Evolutionary conservation across 1,284 basidiomycete genomes (phyloP).

Genomic region (Melampsora larici-populina): DNA sequence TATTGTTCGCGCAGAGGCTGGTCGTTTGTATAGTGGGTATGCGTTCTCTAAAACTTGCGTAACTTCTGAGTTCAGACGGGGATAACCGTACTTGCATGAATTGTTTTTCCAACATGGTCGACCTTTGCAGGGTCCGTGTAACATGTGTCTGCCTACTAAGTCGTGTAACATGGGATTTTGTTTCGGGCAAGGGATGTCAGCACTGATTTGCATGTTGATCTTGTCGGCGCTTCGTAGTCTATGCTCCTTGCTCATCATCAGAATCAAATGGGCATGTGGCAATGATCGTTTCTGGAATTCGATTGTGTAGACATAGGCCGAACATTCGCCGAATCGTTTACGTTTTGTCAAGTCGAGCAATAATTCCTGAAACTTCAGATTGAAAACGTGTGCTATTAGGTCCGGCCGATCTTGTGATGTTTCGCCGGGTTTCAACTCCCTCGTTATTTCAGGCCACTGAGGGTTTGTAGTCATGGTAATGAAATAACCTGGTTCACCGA

Average conservation of each 20-base stretch:
- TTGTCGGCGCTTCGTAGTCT: slow-evolving; percentile 14
- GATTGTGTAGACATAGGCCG: background rate
- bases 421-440: slow-evolving; percentile 56
- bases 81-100: slow-evolving; percentile 54
- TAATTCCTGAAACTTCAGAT: background rate
- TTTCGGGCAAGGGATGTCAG: slow-evolving; percentile 56
- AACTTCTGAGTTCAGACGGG: slow-evolving; percentile 53
- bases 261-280: no score
- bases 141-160: slow-evolving; percentile 55
- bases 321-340: background rate
- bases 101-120: background rate
- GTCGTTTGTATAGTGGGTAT: slow-evolving; percentile 52
- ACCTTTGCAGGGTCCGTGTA: slow-evolving; percentile 58
- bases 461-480: slow-evolving; percentile 60
- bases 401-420: slow-evolving; percentile 54
- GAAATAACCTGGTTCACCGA: slow-evolving; percentile 56
- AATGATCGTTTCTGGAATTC: no score
- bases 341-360: background rate
- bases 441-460: no score
- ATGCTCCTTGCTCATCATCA: no score
- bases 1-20: background rate
- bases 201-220: slow-evolving; percentile 57
- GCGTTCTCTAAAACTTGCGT: slow-evolving; percentile 56
- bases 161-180: slow-evolving; percentile 56
- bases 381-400: background rate